phyloP scores from a whole-genome alignment of 345 rosid species.

The Ceriops decandra region DNA sequence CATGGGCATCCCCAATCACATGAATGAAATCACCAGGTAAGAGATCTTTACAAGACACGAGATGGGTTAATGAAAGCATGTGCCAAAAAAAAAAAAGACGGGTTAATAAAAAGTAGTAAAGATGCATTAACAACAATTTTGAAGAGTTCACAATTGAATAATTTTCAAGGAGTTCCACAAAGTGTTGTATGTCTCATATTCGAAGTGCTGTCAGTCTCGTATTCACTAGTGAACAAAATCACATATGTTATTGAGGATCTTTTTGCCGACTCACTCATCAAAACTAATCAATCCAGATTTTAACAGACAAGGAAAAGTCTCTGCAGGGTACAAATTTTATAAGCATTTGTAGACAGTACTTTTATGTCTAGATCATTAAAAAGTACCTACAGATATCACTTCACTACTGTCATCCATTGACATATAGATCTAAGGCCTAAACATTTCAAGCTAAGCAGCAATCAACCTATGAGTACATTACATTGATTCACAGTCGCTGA shows the following conservation, averaged over 20 bases:
- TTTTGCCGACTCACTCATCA: neutral
- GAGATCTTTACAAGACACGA: constrained; percentile 51
- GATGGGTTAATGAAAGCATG: neutral
- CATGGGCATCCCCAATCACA: constrained; percentile 90
- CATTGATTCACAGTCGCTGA: neutral
- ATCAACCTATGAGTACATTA: neutral
- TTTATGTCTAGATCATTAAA: neutral
- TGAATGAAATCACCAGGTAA: constrained; percentile 84
- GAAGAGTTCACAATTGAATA: neutral
- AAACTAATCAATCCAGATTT: neutral
- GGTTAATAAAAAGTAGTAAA: neutral
- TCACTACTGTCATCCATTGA: neutral
- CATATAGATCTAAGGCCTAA: neutral
- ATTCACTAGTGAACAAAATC: neutral
- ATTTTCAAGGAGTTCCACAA: neutral
- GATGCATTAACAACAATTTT: too few species aligned
- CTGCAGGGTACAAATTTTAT: neutral
- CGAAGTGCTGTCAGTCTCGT: neutral
- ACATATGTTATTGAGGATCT: neutral
- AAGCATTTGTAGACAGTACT: neutral
- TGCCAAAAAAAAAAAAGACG: neutral
- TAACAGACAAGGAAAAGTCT: neutral
- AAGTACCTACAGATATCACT: neutral
- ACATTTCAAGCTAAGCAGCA: neutral
- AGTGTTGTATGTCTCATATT: neutral